phyloP scores from a whole-genome alignment of 768 basidiomycete genomes.

The Tephrocybe rancida region DNA sequence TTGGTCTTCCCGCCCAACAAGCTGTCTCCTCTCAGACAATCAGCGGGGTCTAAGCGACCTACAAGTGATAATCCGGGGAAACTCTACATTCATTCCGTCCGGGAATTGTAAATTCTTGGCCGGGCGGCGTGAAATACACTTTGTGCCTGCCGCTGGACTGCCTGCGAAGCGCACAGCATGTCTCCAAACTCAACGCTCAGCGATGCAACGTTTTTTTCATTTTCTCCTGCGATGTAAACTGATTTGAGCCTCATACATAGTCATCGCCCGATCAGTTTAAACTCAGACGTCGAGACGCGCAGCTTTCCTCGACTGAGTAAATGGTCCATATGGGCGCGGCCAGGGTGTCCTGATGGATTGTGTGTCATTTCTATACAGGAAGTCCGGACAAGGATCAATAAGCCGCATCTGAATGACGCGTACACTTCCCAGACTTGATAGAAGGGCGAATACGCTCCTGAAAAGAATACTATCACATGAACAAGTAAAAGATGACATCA shows the following conservation, averaged over 20 bases:
- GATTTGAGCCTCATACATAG: slow-evolving; percentile 8
- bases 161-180: not conserved
- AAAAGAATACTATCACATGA: slow-evolving; percentile 15
- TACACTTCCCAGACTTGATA: slow-evolving; percentile 8
- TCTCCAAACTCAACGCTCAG: slow-evolving; percentile 15
- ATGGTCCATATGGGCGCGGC: slow-evolving; percentile 14
- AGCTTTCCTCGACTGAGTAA: slow-evolving; percentile 9
- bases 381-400: not conserved
- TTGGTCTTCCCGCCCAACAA: not conserved
- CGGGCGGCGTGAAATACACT: not conserved
- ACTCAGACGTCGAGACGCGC: slow-evolving; percentile 9
- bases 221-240: slow-evolving; percentile 18
- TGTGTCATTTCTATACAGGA: slow-evolving; percentile 9
- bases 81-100: slow-evolving; percentile 16
- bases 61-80: slow-evolving; percentile 8
- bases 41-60: not conserved
- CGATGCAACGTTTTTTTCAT: slow-evolving; percentile 54
- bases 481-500: slow-evolving; percentile 1
- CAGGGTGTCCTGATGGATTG: slow-evolving; percentile 7
- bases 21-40: too few relatives aligned
- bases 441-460: slow-evolving; percentile 3
- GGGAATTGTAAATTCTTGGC: not conserved
- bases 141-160: slow-evolving; percentile 18
- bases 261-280: slow-evolving; percentile 19
- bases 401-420: slow-evolving; percentile 1